Evolutionary conservation across 2,329 filamentous ascomycete species (phyloP), one percentile per base, ranked within the genome.

Genomic region (Aureobasidium sp.): DNA sequence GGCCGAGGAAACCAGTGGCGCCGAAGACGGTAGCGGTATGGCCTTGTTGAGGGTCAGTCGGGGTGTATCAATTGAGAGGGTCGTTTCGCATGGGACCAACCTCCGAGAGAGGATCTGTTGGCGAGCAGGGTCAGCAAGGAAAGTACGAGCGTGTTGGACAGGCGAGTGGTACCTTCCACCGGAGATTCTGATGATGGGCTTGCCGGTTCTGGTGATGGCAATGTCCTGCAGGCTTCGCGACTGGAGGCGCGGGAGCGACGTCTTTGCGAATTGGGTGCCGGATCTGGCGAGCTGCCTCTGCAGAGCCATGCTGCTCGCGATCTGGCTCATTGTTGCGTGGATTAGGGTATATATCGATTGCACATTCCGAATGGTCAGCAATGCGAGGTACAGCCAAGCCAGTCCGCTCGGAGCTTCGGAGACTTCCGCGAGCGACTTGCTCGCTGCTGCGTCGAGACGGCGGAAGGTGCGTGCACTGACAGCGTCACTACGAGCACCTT

Each of bases 11-110:
- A 67, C 94, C 94, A 65, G 92, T 97, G 72, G 94, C 94, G 78
- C 94, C 94, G 78, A 99, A 99, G 71, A 99, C 93, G 63, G 94
- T 99, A 65, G 90, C 93, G 66, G 92, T 97, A 79, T 97, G 91
- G 68, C 93, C 93, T 91, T 41, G 71, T 72, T 27, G 69, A 64
- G 66, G 69, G 71, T 77, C 72, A 72, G 72, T 68, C 68, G 39
- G 6, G 15, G 17, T 25, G 44, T 39, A 55, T 61, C 64, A 61
- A 61, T 62, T 58, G 57, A 57, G 44, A 56, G 55, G 44, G 57
- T 37, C 3, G 31, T 34, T 41, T 12, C 72, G 42, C 25, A 42
- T 11, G 42, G 15, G 45, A 48, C 71, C 34, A 86, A 95, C 90
- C 91, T 87, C 91, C 91, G 67, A 95, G 83, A 68, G 90, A 90